Evolutionary conservation across 2,329 filamentous ascomycete species (phyloP), one percentile per base, ranked within the genome.

Genomic region (Neonectria punicea): DNA sequence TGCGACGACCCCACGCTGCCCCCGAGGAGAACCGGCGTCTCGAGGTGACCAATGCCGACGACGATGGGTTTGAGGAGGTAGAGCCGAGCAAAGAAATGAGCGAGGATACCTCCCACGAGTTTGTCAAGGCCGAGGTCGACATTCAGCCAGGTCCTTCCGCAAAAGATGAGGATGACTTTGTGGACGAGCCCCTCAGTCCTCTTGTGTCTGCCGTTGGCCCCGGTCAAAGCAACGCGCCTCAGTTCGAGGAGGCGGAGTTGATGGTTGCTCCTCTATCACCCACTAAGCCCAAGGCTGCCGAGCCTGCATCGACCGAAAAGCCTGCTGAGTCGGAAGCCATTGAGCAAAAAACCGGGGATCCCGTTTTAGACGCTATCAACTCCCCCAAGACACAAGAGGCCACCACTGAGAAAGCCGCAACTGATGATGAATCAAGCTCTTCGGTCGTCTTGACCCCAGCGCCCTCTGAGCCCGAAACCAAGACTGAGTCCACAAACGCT

Each of bases 41-140:
- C 1, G 93, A 95, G 70, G 89, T 95, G 14, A 92, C 91, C 57
- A 97, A 96, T 73, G 89, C 88, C 16, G 91, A 92, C 13, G 93
- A 97, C 70, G 96, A 98, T 76, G 93, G 93, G 1, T 98, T 98
- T 74, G 96, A 99, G 77, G 94, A 97, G 79, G 94, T 98, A 10
- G 86, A 87, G 36, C 86, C 87, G 53, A 83, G 83, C 50, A 90
- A 89, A 32, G 91, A 93, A 64, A 87, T 93, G 72, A 88, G 88
- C 18, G 92, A 94, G 66, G 90, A 93, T 55, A 88, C 87, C 2
- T 92, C 90, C 41, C 88, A 92, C 67, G 89, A 92, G 67, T 87
- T 92, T 63, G 85, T 90, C 69, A 89, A 89, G 75, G 84, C 84
- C 4, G 85, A 86, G 64, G 84, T 86, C 32, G 86, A 88, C 64